Conservation (phyloP, 495 filamentous ascomycete genomes). For the Apiosordaria backusii region DNA sequence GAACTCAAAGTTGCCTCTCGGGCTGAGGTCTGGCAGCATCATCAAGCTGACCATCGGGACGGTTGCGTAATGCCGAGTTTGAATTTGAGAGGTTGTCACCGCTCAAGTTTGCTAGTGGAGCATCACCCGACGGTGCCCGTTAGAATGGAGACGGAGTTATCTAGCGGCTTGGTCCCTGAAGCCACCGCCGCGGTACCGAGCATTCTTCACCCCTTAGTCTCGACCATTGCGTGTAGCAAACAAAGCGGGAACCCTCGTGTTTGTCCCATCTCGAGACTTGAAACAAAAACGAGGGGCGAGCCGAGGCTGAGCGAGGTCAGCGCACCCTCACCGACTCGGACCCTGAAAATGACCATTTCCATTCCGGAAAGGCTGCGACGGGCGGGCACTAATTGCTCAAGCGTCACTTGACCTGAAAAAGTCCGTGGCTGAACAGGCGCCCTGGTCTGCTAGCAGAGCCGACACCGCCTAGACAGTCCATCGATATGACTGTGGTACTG, state of each 20-base stretch:
- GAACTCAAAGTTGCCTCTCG: not conserved
- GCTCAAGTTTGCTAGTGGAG: not conserved
- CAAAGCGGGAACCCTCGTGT: too few species aligned
- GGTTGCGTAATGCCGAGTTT: not conserved
- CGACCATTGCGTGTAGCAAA: too few species aligned
- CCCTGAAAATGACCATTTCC: slow-evolving; percentile 15
- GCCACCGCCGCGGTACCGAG: not conserved
- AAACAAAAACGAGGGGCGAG: too few species aligned
- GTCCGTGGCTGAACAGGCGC: not conserved
- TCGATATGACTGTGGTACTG: not conserved
- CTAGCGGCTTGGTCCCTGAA: slow-evolving; percentile 6
- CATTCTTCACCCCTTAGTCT: not conserved
- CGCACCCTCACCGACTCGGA: not conserved
- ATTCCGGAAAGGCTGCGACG: slow-evolving; percentile 14
- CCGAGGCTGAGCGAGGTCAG: too few species aligned
- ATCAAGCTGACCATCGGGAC: not conserved
- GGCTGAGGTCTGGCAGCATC: not conserved
- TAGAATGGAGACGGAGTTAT: not conserved
- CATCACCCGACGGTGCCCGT: not conserved
- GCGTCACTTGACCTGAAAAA: slow-evolving; percentile 19
- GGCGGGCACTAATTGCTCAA: slow-evolving; percentile 4
- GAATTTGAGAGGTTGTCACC: not conserved
- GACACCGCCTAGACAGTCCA: slow-evolving; percentile 4
- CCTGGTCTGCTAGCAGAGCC: not conserved
- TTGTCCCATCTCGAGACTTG: too few species aligned